Evolutionary conservation across 2,329 filamentous ascomycete genomes (phyloP).

Genomic region (Ilyonectria destructans): DNA sequence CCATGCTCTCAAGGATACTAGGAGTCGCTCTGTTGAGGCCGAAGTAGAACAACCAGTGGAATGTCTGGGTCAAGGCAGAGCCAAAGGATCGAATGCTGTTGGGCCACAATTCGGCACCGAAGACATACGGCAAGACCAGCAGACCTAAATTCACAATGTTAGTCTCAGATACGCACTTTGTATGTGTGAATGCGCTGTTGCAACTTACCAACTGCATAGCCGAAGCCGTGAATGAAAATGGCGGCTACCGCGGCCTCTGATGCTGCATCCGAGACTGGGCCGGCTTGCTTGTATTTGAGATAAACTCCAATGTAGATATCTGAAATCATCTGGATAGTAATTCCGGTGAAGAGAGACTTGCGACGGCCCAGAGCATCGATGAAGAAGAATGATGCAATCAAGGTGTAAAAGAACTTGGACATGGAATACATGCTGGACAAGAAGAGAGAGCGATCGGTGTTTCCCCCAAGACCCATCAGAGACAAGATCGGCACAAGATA

Average conservation of each 20-base stretch:
- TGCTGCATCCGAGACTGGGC: constrained; percentile 46
- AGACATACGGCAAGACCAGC: constrained; percentile 61
- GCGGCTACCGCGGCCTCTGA: constrained; percentile 60
- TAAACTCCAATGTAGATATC: constrained; percentile 60
- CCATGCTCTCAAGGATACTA: constrained; percentile 50
- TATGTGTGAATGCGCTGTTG: too few species aligned
- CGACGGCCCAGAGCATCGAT: constrained; percentile 61
- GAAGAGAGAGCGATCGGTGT: constrained; percentile 54
- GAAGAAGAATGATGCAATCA: constrained; percentile 62
- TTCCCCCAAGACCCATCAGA: constrained; percentile 47
- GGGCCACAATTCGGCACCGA: constrained; percentile 42
- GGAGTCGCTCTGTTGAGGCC: constrained; percentile 55
- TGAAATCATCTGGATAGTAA: constrained; percentile 57
- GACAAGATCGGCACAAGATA: constrained; percentile 62
- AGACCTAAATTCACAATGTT: constrained; percentile 38
- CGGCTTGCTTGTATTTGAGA: constrained; percentile 54
- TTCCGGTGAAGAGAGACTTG: constrained; percentile 55
- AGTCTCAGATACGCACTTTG: not conserved
- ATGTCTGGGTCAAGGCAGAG: constrained; percentile 43
- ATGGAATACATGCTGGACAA: constrained; percentile 61
- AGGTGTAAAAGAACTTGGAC: constrained; percentile 60
- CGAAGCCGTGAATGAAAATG: constrained; percentile 63
- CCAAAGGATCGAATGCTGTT: constrained; percentile 32
- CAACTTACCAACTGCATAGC: constrained; percentile 55
- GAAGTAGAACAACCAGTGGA: constrained; percentile 58